Base-by-base conservation (phyloP, 176 grass and related monocot species). In the Hsuehochloa calcarea region DNA sequence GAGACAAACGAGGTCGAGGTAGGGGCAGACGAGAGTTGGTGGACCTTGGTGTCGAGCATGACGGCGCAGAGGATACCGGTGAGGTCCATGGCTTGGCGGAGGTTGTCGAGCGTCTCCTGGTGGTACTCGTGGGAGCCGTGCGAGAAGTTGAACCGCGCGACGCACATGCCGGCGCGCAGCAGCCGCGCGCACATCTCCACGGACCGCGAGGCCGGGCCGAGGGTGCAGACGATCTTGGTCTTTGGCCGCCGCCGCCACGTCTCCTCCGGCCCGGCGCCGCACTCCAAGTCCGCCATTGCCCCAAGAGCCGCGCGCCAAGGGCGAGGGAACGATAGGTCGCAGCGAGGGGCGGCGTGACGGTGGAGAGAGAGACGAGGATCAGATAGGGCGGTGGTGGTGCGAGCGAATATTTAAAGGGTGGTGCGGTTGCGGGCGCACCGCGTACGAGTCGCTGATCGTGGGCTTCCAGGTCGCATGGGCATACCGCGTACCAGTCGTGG, bases 41-140 rank as follows among this genome's bases (percentile, higher is more conserved):
- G 23, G 39, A 93, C 95, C 92, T 97, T 97, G 25, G 95, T 97
- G 85, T 97, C 95, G 68, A 97, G 95, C 95, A 97, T 97, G 86
- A 94, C 90, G 68, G 95, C 95, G 74, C 95, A 97, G 1, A 97
- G 85, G 80, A 97, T 94, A 17, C 92, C 89, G 37, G 92, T 97
- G 71, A 84, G 44, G 0, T 91, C 95, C 90, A 94, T 94, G 69
- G 92, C 90, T 50, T 60, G 56, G 26, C 83, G 95, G 61, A 97
- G 95, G 67, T 97, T 94, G 23, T 93, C 85, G 19, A 97, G 90
- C 41, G 95, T 94, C 86, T 97, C 89, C 78, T 97, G 84, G 82
- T 95, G 95, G 75, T 97, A 97, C 38, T 86, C 92, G 75, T 91
- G 90, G 3, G 95, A 94, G 44, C 95, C 95, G 58, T 95, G 95